phyloP scores from a whole-genome alignment of 768 basidiomycete genomes.

The Amanita phalloides region DNA sequence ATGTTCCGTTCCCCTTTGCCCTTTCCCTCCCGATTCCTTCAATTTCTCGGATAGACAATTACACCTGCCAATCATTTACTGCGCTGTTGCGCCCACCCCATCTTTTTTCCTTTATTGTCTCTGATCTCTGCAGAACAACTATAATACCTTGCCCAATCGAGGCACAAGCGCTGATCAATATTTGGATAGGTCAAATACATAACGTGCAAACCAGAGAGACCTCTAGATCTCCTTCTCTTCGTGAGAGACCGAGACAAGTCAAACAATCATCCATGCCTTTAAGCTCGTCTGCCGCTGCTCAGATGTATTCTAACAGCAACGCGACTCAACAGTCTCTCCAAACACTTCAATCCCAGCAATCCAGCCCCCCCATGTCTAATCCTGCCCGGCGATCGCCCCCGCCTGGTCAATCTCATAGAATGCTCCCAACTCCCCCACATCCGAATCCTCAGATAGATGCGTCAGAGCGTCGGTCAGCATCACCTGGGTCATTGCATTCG shows the following conservation, averaged over 20 bases:
- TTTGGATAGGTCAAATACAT: slow-evolving; percentile 28
- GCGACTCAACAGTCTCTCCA: slow-evolving; percentile 29
- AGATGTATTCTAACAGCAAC: slow-evolving; percentile 33
- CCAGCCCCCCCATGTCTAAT: slow-evolving; percentile 21
- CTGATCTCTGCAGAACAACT: slow-evolving; percentile 9
- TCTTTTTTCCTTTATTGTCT: slow-evolving; percentile 4
- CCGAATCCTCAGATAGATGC: slow-evolving; percentile 23
- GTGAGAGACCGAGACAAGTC: slow-evolving; percentile 39
- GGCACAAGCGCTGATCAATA: slow-evolving; percentile 11
- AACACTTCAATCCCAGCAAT: slow-evolving; percentile 23
- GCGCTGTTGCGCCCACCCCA: background rate
- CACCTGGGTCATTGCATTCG: slow-evolving; percentile 22
- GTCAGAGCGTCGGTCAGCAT: slow-evolving; percentile 22
- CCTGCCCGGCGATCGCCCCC: slow-evolving; percentile 26
- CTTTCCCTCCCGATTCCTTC: slow-evolving; percentile 8
- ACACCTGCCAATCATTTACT: slow-evolving; percentile 3
- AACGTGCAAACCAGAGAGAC: slow-evolving; percentile 32
- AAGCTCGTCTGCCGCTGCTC: slow-evolving; percentile 37
- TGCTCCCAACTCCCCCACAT: slow-evolving; percentile 35
- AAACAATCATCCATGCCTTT: slow-evolving; percentile 56
- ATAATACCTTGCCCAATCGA: slow-evolving; percentile 7
- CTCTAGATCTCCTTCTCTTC: slow-evolving; percentile 37
- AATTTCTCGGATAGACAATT: slow-evolving; percentile 6
- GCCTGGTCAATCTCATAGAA: slow-evolving; percentile 22
- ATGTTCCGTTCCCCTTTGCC: slow-evolving; percentile 10